phyloP scores from a whole-genome alignment of 2,329 filamentous ascomycete genomes.

The Hymenoscyphus linearis region DNA sequence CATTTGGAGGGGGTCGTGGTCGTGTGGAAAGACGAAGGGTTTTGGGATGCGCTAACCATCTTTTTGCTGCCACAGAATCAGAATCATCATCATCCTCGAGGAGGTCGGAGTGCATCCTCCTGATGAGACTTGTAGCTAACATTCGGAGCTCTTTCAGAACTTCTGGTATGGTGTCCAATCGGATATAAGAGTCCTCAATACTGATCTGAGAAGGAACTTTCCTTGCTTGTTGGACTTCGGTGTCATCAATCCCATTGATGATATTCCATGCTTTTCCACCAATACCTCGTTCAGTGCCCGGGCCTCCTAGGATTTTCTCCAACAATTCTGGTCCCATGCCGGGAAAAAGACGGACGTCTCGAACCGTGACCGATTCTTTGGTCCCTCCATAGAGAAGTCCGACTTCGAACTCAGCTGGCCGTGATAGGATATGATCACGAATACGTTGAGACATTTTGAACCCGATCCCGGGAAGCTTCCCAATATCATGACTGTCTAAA shows the following conservation, averaged over 20 bases:
- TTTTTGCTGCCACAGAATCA: constrained; percentile 18
- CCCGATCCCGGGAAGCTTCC: constrained; percentile 81
- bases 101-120: constrained; percentile 74
- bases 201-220: constrained; percentile 81
- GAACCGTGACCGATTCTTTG: constrained; percentile 56
- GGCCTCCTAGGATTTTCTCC: constrained; percentile 63
- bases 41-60: constrained; percentile 75
- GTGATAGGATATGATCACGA: constrained; percentile 52
- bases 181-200: constrained; percentile 86
- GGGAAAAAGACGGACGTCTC: constrained; percentile 57
- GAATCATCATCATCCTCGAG: constrained; percentile 38
- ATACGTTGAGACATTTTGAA: constrained; percentile 69
- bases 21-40: constrained; percentile 78
- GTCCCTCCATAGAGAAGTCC: constrained; percentile 44
- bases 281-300: constrained; percentile 66
- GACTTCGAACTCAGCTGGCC: constrained; percentile 36
- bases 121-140: constrained; percentile 65
- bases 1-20: constrained; percentile 47
- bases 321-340: constrained; percentile 59
- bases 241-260: constrained; percentile 73
- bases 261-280: constrained; percentile 70
- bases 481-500: constrained; percentile 69
- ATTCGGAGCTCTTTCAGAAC: constrained; percentile 64
- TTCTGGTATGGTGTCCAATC: constrained; percentile 58
- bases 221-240: constrained; percentile 65